A percentile compares a stretch with the other conserved stretches of the same genome.
These are phyloP conservation scores for Bombardia bombarda DNA, from an alignment of 495 filamentous ascomycete species.

Conservation along the genomic window DNA sequence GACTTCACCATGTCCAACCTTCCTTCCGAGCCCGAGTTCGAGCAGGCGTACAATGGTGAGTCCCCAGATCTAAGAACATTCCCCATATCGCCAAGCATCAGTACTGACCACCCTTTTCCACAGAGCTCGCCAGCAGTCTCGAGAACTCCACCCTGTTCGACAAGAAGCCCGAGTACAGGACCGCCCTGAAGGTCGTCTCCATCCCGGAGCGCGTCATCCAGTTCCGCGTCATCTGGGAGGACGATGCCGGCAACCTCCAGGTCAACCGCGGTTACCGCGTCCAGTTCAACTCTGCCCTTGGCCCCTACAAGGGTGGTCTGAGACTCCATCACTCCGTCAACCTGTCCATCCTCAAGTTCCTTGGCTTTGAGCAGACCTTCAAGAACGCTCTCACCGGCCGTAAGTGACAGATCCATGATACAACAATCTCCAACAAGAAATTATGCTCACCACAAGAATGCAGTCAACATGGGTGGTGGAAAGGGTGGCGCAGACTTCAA, in stretches of 20 bases:
- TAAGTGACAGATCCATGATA: constrained; percentile 52
- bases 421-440: no score
- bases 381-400: constrained; percentile 98
- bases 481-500: constrained; percentile 99
- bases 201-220: constrained; percentile 95
- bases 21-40: constrained; percentile 88
- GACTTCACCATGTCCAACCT: constrained; percentile 67
- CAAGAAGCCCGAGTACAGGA: constrained; percentile 88
- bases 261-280: constrained; percentile 97
- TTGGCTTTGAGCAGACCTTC: constrained; percentile 99
- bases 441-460: not conserved
- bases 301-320: constrained; percentile 96
- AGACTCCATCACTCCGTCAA: constrained; percentile 96
- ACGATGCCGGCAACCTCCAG: constrained; percentile 81
- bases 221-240: constrained; percentile 95
- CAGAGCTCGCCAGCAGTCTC: constrained; percentile 90
- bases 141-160: constrained; percentile 90
- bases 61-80: not conserved
- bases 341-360: constrained; percentile 94
- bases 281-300: constrained; percentile 97
- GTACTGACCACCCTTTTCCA: constrained; percentile 3
- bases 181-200: constrained; percentile 77
- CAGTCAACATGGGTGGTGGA: constrained; percentile 94
- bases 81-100: not conserved
- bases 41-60: constrained; percentile 94